These are phyloP conservation scores for Pichia cephalocereana DNA, from an alignment of 805 yeast genomes.

Conservation along the genomic window DNA sequence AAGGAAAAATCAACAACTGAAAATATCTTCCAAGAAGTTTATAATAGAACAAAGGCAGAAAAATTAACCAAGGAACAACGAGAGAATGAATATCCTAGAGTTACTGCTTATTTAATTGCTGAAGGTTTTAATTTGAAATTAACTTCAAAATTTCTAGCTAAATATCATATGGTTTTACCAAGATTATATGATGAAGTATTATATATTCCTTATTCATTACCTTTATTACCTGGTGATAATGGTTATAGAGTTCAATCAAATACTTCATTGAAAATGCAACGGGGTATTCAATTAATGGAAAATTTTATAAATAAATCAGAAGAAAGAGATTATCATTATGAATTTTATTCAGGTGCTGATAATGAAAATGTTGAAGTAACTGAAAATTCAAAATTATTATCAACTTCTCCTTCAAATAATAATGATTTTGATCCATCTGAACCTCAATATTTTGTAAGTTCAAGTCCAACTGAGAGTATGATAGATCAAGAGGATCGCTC, in stretches of 20 bases:
- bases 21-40: slow-evolving; percentile 25
- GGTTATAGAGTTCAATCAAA: slow-evolving; percentile 72
- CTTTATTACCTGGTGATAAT: slow-evolving; percentile 74
- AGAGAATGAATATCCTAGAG: slow-evolving; percentile 62
- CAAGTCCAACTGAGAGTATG: slow-evolving; percentile 26
- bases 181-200: slow-evolving; percentile 87
- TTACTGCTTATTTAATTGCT: slow-evolving; percentile 86
- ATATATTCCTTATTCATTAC: slow-evolving; percentile 82
- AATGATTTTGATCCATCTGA: slow-evolving; percentile 82
- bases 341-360: slow-evolving; percentile 78
- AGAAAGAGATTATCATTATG: slow-evolving; percentile 85
- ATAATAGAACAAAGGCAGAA: slow-evolving; percentile 37
- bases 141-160: slow-evolving; percentile 54
- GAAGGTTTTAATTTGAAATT: slow-evolving; percentile 65
- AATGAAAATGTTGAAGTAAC: slow-evolving; percentile 17
- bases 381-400: slow-evolving; percentile 13
- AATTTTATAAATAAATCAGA: slow-evolving; percentile 71
- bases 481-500: slow-evolving; percentile 12
- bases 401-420: slow-evolving; percentile 3
- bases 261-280: slow-evolving; percentile 33
- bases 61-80: slow-evolving; percentile 49
- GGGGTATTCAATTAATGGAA: slow-evolving; percentile 50
- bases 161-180: slow-evolving; percentile 76
- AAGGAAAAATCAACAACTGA: slow-evolving; percentile 23
- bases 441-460: slow-evolving; percentile 72